Base-by-base conservation (phyloP, 495 filamentous ascomycete species). In the Oidiodendron maius region DNA sequence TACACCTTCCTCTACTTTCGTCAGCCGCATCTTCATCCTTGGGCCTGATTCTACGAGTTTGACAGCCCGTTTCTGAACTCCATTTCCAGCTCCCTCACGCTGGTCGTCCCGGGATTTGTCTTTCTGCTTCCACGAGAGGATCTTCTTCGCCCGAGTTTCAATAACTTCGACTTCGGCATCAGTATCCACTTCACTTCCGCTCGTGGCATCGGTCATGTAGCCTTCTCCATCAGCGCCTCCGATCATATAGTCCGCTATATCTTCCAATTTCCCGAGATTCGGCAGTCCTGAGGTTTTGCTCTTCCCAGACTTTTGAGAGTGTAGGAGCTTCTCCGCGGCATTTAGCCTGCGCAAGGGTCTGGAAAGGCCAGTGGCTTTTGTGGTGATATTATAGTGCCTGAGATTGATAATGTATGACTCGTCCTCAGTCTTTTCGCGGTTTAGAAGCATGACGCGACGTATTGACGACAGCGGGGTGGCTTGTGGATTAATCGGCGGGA, bases 131-230 rank as follows among this genome's bases (percentile, higher is more conserved):
- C 80, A 82, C 47, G 75, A 78, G n/a, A 91, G 66, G 10, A 85
- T 72, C 63, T 81, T 86, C 45, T 77, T 76, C n/a, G 85, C 77
- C 8, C 75, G 74, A 45, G 79, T 78, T 52, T 88, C 85, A 11
- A 91, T 67, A 23, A 99, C 78, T 59, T 99, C 94, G 30, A 99
- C 88, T 62, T 97, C 93, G 26, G 89, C 91, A 61, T 97, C 94
- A 1, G 91, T 95, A 34, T 96, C 94, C 38, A 86, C 65, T 56
- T 99, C 94, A 40, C 85, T 91, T 38, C 94, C 93, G 59, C 85
- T 91, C 1, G 88, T 96, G 40, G 64, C 72, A 51, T 80, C 76
- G 10, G 89, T 93, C 55, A 89, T 84, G 61, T 95, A 99, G 1
- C 91, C 91, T 15, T 76, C 71, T 36, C 72, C 77, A 34, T 79